These are phyloP conservation scores for Pyronema domesticum DNA, from an alignment of 495 filamentous ascomycete genomes.

Conservation along the genomic window DNA sequence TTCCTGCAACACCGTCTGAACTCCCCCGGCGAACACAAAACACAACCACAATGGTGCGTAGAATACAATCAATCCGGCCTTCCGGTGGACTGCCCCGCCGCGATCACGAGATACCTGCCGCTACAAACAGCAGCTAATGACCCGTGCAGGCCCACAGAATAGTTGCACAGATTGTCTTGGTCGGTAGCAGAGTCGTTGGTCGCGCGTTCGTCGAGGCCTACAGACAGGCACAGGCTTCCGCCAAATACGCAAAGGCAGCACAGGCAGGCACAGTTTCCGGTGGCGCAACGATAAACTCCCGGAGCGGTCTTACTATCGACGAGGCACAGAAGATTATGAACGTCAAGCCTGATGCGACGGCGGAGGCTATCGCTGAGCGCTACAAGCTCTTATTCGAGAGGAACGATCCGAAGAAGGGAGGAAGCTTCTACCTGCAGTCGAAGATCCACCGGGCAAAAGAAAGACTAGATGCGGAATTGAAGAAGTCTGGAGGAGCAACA, in stretches of 20 bases:
- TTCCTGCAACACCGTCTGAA: not conserved
- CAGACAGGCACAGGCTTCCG: conserved; percentile 74
- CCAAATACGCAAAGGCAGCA: conserved; percentile 53
- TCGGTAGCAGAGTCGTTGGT: conserved; percentile 76
- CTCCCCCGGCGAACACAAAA: not conserved
- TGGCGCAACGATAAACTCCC: conserved; percentile 34
- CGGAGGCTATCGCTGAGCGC: conserved; percentile 56
- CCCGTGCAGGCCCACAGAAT: conserved; percentile 69
- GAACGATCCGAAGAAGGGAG: conserved; percentile 88
- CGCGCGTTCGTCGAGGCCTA: conserved; percentile 84
- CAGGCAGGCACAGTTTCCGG: conserved; percentile 28
- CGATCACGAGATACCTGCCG: not conserved
- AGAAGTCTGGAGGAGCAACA: conserved; percentile 17
- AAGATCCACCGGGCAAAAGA: conserved; percentile 83
- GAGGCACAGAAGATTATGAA: conserved; percentile 97
- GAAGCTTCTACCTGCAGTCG: conserved; percentile 95
- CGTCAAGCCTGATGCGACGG: conserved; percentile 61
- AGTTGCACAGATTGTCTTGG: conserved; percentile 78
- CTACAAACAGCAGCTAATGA: not conserved
- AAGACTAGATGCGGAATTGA: conserved; percentile 69
- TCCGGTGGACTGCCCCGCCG: not conserved
- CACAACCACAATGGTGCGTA: not conserved
- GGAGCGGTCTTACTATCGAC: conserved; percentile 67
- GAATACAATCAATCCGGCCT: not conserved
- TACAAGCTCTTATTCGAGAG: conserved; percentile 90